Evolutionary conservation across 306 rosid species (phyloP).

Genomic region (Biancaea sappan): DNA sequence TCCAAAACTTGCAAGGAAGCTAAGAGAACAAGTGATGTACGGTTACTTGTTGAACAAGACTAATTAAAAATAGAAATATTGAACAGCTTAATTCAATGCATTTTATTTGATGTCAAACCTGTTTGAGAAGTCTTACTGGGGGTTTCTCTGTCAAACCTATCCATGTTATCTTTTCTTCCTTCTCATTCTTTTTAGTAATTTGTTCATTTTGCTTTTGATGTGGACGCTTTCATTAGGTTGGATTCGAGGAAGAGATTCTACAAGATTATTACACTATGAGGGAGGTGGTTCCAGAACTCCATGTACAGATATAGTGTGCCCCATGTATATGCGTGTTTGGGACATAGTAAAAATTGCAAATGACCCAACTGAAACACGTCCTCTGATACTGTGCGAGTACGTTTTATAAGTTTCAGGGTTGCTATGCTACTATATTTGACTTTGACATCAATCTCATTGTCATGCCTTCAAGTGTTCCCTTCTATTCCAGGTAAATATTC

Average conservation of each 20-base stretch:
- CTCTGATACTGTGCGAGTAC: constrained; percentile 94
- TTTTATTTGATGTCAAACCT: background rate
- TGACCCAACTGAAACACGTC: constrained; percentile 89
- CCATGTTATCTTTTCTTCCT: background rate
- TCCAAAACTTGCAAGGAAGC: background rate
- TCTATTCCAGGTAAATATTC: background rate
- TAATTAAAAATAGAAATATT: background rate
- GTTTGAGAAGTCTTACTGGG: constrained; percentile 1
- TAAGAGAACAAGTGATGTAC: background rate
- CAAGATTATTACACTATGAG: constrained; percentile 87
- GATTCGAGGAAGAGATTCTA: constrained; percentile 86
- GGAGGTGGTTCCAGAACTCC: constrained; percentile 96
- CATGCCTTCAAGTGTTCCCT: constrained; percentile 26
- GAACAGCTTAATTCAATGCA: background rate
- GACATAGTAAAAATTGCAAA: constrained; percentile 88
- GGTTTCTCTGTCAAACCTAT: constrained; percentile 5
- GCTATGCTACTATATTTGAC: background rate
- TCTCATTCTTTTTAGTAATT: background rate
- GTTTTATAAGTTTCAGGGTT: constrained; percentile 27
- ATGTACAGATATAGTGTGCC: constrained; percentile 90
- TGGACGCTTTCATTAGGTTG: constrained; percentile 58
- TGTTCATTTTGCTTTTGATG: constrained; percentile 17
- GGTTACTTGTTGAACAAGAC: background rate
- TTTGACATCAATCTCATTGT: background rate
- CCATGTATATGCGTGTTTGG: constrained; percentile 99